These are phyloP conservation scores for Anethum foeniculum DNA, from an alignment of 140 eudicot species.

Conservation along the genomic window DNA sequence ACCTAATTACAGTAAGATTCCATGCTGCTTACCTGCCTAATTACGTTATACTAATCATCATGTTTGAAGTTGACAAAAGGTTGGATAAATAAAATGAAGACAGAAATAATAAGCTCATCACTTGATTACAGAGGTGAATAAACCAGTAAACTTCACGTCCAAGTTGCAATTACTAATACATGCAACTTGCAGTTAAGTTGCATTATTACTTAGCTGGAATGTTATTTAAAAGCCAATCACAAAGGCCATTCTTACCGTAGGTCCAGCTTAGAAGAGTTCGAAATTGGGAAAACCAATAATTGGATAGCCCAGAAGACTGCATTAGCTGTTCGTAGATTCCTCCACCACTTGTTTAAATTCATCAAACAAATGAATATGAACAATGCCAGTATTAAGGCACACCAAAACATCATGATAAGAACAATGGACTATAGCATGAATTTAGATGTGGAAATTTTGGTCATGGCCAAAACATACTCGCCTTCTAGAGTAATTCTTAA, in stretches of 20 bases:
- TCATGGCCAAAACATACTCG: not conserved
- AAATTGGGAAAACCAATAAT: not conserved
- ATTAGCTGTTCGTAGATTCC: not conserved
- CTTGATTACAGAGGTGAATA: constrained; percentile 1
- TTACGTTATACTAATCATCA: not conserved
- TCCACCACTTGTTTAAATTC: not conserved
- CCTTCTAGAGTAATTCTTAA: not conserved
- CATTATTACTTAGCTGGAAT: not conserved
- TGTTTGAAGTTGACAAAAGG: not conserved
- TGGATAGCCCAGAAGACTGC: not conserved
- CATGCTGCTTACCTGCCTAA: not conserved
- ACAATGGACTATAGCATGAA: not conserved
- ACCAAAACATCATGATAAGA: not conserved
- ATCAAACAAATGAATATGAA: not conserved
- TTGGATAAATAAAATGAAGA: not conserved
- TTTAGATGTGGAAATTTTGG: not conserved
- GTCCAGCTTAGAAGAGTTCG: not conserved
- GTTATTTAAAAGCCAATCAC: not conserved
- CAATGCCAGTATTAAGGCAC: not conserved
- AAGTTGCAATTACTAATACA: not conserved
- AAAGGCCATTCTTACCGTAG: not conserved
- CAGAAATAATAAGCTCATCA: not conserved
- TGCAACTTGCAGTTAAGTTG: not conserved
- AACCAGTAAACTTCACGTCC: not conserved
- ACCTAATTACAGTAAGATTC: not conserved